phyloP scores from a whole-genome alignment of 306 rosid species.

The Prunus dulcis region DNA sequence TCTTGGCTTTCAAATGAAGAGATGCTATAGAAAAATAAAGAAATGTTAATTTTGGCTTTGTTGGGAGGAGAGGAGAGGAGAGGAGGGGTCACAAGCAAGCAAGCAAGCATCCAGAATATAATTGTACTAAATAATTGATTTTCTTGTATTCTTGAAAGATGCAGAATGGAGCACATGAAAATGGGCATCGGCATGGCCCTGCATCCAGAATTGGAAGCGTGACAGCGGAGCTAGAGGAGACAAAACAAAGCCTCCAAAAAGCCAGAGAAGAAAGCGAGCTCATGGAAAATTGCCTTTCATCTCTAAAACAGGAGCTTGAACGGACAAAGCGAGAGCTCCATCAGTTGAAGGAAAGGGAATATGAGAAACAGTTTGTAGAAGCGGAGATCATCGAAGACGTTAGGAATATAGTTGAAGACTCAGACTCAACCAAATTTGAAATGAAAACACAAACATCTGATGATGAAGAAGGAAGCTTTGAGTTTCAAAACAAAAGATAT shows the following conservation, averaged over 20 bases:
- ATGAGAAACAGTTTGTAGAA: slow-evolving; percentile 38
- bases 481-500: slow-evolving; percentile 84
- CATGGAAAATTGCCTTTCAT: slow-evolving; percentile 68
- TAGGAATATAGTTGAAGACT: slow-evolving; percentile 45
- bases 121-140: too few relatives aligned
- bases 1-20: slow-evolving; percentile 25
- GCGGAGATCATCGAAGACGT: slow-evolving; percentile 47
- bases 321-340: slow-evolving; percentile 65
- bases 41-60: not conserved
- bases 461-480: slow-evolving; percentile 32
- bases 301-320: slow-evolving; percentile 72
- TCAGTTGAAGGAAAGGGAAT: slow-evolving; percentile 41
- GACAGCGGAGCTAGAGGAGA: slow-evolving; percentile 67
- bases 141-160: slow-evolving; percentile 23
- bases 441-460: slow-evolving; percentile 24
- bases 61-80: not conserved
- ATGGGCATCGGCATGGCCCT: slow-evolving; percentile 14
- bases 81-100: slow-evolving; percentile 1
- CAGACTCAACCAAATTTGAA: slow-evolving; percentile 39
- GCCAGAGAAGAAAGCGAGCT: slow-evolving; percentile 73
- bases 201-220: slow-evolving; percentile 44
- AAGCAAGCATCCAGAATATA: not conserved
- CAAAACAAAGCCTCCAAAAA: slow-evolving; percentile 60
- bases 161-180: slow-evolving; percentile 40
- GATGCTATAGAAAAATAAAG: not conserved